Percentiles rank a stretch among this genome's conserved stretches.
Evolutionary conservation across 805 yeast species (phyloP).

Genomic region (Ogataea degrootiae): DNA sequence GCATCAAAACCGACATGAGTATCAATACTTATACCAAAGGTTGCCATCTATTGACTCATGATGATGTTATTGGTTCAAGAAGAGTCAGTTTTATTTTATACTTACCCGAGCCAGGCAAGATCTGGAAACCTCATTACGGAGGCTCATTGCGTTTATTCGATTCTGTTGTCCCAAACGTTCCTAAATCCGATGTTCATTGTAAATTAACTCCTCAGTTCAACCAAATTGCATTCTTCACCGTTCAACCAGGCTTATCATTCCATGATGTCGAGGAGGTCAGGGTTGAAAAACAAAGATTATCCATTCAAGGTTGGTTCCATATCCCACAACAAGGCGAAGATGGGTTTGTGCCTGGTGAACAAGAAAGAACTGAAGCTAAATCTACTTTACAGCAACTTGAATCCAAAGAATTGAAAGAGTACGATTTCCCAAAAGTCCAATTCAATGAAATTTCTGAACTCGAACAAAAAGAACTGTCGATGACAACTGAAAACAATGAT

Average conservation of each 20-base stretch:
- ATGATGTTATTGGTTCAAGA: conserved; percentile 95
- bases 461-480: conserved; percentile 5
- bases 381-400: conserved; percentile 79
- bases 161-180: conserved; percentile 84
- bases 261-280: conserved; percentile 98
- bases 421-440: conserved; percentile 70
- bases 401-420: conserved; percentile 69
- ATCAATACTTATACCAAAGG: conserved; percentile 88
- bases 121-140: conserved; percentile 90
- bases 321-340: conserved; percentile 91
- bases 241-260: conserved; percentile 93
- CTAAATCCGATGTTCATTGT: conserved; percentile 65
- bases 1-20: conserved; percentile 88
- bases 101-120: conserved; percentile 84
- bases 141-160: conserved; percentile 88
- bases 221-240: conserved; percentile 92
- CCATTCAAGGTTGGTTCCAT: conserved; percentile 99
- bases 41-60: conserved; percentile 92
- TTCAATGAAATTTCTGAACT: conserved; percentile 22
- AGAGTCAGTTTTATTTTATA: conserved; percentile 90
- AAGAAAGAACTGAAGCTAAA: conserved; percentile 67
- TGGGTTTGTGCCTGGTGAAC: conserved; percentile 80
- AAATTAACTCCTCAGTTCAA: conserved; percentile 89
- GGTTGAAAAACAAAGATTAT: conserved; percentile 83
- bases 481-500: conserved; percentile 28